Percentiles rank a stretch among this genome's conserved stretches.
phyloP scores from a whole-genome alignment of 1,284 basidiomycete genomes.

The Lignosus rhinocerotis region DNA sequence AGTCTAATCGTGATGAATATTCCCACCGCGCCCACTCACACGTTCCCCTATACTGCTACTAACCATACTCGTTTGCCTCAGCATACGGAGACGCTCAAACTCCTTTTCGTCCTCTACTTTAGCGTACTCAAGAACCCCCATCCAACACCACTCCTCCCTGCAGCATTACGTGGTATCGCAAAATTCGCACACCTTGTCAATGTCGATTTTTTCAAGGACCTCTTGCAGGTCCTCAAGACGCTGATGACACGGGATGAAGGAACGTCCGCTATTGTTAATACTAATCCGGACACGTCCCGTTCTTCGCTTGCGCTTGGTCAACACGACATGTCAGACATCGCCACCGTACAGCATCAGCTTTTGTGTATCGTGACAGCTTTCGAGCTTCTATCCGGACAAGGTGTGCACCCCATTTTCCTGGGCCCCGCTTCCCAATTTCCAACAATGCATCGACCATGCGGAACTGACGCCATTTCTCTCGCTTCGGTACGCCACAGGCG shows the following conservation, averaged over 20 bases:
- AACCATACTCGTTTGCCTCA: constrained; percentile 35
- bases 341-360: constrained; percentile 62
- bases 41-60: constrained; percentile 2
- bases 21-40: constrained; percentile 17
- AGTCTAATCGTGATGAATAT: constrained; percentile 14
- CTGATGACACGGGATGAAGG: constrained; percentile 59
- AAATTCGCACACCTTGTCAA: constrained; percentile 97
- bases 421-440: background rate
- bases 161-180: constrained; percentile 90
- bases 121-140: constrained; percentile 88
- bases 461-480: constrained; percentile 6
- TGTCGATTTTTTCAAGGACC: constrained; percentile 97
- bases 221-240: constrained; percentile 84
- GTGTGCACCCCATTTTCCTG: constrained; percentile 39
- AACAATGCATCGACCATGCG: background rate
- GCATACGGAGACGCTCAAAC: constrained; percentile 98
- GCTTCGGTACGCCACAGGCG: constrained; percentile 51
- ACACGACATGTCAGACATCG: constrained; percentile 35
- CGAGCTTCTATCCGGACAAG: constrained; percentile 95
- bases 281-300: constrained; percentile 30
- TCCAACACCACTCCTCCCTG: constrained; percentile 82
- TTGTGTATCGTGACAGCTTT: constrained; percentile 94
- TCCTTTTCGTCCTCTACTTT: constrained; percentile 98
- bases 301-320: constrained; percentile 31
- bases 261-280: constrained; percentile 20